Conservation (phyloP, 2,329 filamentous ascomycete species). For the Cladophialophora psammophila region DNA sequence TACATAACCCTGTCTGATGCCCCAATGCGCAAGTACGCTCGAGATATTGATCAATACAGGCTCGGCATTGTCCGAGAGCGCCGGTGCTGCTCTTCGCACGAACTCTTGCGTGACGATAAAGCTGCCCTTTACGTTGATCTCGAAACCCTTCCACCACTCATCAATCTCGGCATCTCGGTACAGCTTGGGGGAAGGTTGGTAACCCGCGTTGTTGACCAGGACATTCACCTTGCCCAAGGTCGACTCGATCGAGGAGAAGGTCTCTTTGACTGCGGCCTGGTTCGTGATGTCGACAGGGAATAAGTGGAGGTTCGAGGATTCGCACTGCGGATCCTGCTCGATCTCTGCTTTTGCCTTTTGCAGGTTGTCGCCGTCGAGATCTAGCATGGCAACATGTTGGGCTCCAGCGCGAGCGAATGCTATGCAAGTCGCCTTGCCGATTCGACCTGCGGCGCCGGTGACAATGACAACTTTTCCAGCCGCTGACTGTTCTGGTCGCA, state of each 20-base stretch:
- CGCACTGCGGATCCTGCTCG: conserved; percentile 10
- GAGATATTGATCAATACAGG: too few species aligned
- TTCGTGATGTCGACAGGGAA: conserved; percentile 11
- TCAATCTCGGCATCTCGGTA: conserved; percentile 6
- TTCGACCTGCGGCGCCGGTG: conserved; percentile 63
- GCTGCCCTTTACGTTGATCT: conserved; percentile 23
- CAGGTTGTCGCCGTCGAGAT: conserved; percentile 47
- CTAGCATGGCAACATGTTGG: conserved; percentile 60
- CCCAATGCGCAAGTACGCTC: too few species aligned
- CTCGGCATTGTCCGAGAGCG: too few species aligned
- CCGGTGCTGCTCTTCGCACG: too few species aligned
- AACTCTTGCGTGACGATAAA: too few species aligned
- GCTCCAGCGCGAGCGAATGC: conserved; percentile 64
- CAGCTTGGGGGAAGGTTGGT: not conserved
- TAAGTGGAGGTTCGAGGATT: not conserved
- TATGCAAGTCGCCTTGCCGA: conserved; percentile 61
- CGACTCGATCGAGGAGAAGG: conserved; percentile 10
- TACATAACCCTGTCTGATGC: too few species aligned
- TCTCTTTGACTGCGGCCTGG: not conserved
- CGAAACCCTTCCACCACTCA: conserved; percentile 22
- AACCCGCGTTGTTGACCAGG: conserved; percentile 21
- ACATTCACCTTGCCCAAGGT: conserved; percentile 15
- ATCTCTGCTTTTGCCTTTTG: not conserved
- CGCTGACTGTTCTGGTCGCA: conserved; percentile 42
- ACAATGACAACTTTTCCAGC: conserved; percentile 56